These are phyloP conservation scores for Micractinium conductrix DNA, from an alignment of 139 green algal species.

Conservation along the genomic window DNA sequence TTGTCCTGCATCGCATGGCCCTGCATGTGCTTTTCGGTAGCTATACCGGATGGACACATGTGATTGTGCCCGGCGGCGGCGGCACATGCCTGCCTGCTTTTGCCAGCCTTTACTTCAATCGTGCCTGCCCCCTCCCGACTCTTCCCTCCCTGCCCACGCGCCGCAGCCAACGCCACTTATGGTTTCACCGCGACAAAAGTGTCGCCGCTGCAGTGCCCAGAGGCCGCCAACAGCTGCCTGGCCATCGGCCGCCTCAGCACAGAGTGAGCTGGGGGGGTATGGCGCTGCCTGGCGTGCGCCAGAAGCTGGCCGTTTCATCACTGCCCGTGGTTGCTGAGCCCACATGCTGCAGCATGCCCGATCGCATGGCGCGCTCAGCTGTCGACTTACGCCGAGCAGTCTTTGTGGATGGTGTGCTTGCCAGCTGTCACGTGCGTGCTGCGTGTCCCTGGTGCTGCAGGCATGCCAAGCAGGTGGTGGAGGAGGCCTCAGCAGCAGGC, in stretches of 20 bases:
- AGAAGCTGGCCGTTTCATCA: too few species aligned
- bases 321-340: neutral
- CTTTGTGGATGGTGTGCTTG: neutral
- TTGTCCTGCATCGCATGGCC: neutral
- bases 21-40: neutral
- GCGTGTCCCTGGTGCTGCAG: neutral
- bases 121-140: too few species aligned
- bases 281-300: too few species aligned
- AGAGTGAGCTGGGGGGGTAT: neutral
- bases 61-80: too few species aligned
- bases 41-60: too few species aligned
- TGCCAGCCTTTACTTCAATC: too few species aligned
- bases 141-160: too few species aligned
- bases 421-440: neutral
- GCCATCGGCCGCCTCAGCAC: constrained; percentile 57
- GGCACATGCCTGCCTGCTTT: too few species aligned
- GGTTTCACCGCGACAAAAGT: constrained; percentile 52
- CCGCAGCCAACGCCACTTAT: neutral
- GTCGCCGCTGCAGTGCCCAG: constrained; percentile 74
- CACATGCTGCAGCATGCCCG: neutral
- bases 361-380: too few species aligned
- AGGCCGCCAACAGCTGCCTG: constrained; percentile 85
- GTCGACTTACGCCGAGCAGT: too few species aligned
- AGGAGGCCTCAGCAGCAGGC: constrained; percentile 21
- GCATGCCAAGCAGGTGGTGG: constrained; percentile 54